Base-by-base conservation (phyloP, 805 yeast species). In the Metschnikowia proteae region DNA sequence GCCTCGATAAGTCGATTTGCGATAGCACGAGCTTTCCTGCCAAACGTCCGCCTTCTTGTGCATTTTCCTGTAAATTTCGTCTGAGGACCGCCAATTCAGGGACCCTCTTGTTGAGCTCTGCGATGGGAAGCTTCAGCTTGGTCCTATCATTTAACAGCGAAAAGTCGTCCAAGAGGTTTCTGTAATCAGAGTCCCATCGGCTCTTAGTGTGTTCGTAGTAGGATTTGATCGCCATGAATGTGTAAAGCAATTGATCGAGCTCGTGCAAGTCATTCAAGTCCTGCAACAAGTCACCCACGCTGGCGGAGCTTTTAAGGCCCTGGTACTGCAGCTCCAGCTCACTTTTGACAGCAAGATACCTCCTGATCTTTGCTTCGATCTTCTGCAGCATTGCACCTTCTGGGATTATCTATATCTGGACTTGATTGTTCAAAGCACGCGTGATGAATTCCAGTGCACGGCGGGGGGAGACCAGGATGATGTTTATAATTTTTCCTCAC, bases 31-130 rank as follows among this genome's bases (percentile, higher is more conserved):
- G 45, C 50, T 44, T 59, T 26, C 52, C 46, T n/a, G 60, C 57
- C 5, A 67, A 51, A 44, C 58, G 59, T 2, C 67, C 71, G 4
- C 67, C 72, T 46, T 66, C 69, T 22, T 53, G 48, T 6, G 72
- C 70, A 43, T 61, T 67, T 33, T 66, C 69, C 36, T 48, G 49
- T 13, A 64, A 52, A 37, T 61, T 63, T 17, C 70, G 56, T 43
- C 72, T 56, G 26, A 65, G 50, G n/a, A 61, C 62, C 5, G 65
- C 60, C 38, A 68, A 52, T 23, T 48, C 58, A 6, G 60, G 66
- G 7, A 56, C 52, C 34, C 39, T 54, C 8, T 52, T 53, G 36
- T 52, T 47, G 30, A 67, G 47, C n/a, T 57, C 59, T 3, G 60
- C 57, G 9, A 63, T 45, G 22, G 63, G 64, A 25, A 66, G 46